These are phyloP conservation scores for Tulasnella sp. DNA, from an alignment of 768 basidiomycete species.

Conservation along the genomic window DNA sequence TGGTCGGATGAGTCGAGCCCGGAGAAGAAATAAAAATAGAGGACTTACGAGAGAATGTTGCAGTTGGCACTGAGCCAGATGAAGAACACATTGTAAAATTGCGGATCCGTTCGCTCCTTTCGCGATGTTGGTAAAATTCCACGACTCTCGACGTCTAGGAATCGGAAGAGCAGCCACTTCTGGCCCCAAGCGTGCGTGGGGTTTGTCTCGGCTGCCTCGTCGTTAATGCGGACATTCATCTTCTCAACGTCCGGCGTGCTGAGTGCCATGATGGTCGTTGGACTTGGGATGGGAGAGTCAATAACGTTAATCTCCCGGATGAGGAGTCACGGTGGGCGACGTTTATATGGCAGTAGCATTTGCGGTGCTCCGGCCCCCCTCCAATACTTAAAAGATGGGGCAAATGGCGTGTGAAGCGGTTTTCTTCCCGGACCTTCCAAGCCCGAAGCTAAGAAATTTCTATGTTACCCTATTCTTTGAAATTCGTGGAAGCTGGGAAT, in stretches of 20 bases:
- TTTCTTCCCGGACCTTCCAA: neutral
- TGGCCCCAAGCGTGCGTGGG: neutral
- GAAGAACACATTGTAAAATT: conserved; percentile 54
- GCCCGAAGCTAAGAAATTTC: neutral
- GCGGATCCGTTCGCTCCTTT: conserved; percentile 43
- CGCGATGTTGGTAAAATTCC: conserved; percentile 39
- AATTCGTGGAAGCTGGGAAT: neutral
- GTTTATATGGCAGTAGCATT: neutral
- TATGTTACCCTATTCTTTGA: neutral
- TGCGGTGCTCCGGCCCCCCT: neutral
- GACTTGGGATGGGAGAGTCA: neutral
- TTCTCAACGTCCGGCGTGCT: neutral
- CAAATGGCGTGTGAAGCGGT: neutral
- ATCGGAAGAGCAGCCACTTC: neutral
- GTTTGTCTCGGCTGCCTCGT: neutral
- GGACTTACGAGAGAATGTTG: conserved; percentile 44
- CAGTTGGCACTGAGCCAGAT: conserved; percentile 63
- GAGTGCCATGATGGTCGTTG: neutral
- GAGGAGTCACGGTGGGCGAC: neutral
- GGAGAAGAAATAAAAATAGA: neutral
- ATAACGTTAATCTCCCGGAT: too few species aligned
- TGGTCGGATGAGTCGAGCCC: neutral
- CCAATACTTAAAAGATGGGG: neutral
- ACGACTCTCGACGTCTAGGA: neutral
- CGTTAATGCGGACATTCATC: neutral